These are phyloP conservation scores for Cicer arietinum DNA, from an alignment of 306 rosid genomes.

Conservation along the genomic window DNA sequence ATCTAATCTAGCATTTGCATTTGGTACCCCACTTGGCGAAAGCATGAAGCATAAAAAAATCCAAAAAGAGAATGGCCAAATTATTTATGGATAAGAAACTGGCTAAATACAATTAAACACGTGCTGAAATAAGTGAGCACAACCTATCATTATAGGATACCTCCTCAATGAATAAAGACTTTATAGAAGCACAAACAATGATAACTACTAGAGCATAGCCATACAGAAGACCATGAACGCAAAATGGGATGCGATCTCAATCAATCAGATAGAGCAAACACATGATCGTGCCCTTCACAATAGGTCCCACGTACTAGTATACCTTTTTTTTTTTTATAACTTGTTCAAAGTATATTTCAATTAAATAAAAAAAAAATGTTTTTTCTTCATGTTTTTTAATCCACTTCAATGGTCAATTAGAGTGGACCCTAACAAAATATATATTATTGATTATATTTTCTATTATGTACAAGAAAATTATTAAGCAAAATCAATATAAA, in stretches of 20 bases:
- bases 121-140: slow-evolving; percentile 1
- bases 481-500: no score
- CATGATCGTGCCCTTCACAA: not conserved
- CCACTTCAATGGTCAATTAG: no score
- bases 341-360: no score
- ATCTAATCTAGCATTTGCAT: not conserved
- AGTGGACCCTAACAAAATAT: no score
- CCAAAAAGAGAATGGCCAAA: not conserved
- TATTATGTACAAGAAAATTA: no score
- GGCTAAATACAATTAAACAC: slow-evolving; percentile 44
- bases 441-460: no score
- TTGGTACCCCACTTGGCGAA: slow-evolving; percentile 10
- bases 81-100: not conserved
- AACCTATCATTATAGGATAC: not conserved
- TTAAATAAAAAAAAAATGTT: no score
- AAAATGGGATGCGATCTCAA: not conserved
- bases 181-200: not conserved
- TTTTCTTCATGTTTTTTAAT: no score
- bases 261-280: not conserved
- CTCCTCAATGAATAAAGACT: no score
- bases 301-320: slow-evolving; percentile 8
- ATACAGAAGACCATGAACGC: not conserved
- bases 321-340: no score
- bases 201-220: not conserved
- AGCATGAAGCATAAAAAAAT: not conserved